Percentiles rank a stretch among this genome's conserved stretches.
Conservation (phyloP, 805 yeast species). For the Wickerhamomyces bovis region DNA sequence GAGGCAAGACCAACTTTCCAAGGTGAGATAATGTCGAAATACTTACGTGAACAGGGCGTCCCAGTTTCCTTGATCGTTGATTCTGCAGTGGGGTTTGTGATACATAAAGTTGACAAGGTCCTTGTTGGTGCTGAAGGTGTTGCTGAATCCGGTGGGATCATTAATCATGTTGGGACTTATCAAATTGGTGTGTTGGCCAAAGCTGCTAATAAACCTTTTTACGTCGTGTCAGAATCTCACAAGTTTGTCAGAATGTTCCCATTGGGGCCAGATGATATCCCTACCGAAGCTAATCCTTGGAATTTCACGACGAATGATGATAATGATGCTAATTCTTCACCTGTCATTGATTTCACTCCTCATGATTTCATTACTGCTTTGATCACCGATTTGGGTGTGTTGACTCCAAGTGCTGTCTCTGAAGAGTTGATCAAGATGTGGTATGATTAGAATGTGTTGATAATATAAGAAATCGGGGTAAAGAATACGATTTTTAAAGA, state of each 20-base stretch:
- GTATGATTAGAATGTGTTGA: constrained; percentile 91
- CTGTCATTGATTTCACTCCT: constrained; percentile 86
- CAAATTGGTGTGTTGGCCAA: constrained; percentile 92
- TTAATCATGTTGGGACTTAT: constrained; percentile 90
- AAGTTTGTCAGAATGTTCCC: constrained; percentile 97
- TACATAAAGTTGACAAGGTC: constrained; percentile 87
- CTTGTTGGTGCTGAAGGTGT: constrained; percentile 99
- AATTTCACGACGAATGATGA: constrained; percentile 34
- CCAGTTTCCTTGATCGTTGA: constrained; percentile 89
- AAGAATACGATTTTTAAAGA: no score
- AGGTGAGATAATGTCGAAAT: constrained; percentile 65
- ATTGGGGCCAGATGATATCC: constrained; percentile 85
- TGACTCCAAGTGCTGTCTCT: constrained; percentile 97
- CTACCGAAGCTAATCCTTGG: constrained; percentile 46
- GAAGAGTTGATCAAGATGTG: constrained; percentile 97
- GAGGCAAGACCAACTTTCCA: constrained; percentile 85
- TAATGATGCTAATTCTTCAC: constrained; percentile 37
- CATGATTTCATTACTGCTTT: constrained; percentile 93
- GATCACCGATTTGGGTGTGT: constrained; percentile 92
- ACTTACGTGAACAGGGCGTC: constrained; percentile 63
- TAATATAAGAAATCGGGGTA: neutral
- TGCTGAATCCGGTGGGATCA: constrained; percentile 97
- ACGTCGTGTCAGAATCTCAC: constrained; percentile 91
- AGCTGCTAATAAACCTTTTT: constrained; percentile 85
- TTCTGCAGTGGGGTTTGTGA: constrained; percentile 87